Conservation (phyloP, 2,329 filamentous ascomycete genomes). For the Diaporthe sp. region DNA sequence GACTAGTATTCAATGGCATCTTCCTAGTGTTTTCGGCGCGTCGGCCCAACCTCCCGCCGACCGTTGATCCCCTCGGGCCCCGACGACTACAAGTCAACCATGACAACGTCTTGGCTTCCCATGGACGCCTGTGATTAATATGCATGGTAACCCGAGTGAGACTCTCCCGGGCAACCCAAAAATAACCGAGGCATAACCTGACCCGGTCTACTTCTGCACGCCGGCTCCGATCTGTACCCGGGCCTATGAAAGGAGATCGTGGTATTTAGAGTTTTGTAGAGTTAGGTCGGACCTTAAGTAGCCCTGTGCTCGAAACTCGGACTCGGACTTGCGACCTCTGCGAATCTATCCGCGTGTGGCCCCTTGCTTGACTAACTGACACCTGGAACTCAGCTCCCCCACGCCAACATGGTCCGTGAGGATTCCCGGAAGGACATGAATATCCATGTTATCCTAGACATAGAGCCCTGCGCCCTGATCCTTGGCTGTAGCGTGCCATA, state of each 20-base stretch:
- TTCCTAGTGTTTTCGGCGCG: background rate
- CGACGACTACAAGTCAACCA: background rate
- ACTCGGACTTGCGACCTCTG: background rate
- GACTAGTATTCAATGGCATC: background rate
- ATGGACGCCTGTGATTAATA: background rate
- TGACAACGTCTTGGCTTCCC: background rate
- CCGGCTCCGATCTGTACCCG: background rate
- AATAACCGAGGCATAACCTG: background rate
- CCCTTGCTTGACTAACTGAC: background rate
- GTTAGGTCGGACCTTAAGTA: background rate
- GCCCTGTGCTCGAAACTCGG: background rate
- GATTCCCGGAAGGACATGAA: too few relatives aligned
- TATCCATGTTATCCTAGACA: background rate
- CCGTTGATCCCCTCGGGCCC: background rate
- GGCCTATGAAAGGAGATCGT: background rate
- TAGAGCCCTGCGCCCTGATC: background rate
- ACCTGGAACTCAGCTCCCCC: background rate
- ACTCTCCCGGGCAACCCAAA: background rate
- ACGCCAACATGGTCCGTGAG: background rate
- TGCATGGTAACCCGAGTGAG: background rate
- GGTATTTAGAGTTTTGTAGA: background rate
- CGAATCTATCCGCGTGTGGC: background rate
- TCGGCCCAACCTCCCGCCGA: background rate
- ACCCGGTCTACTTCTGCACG: background rate
- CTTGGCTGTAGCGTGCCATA: background rate